Evolutionary conservation across 2,329 filamentous ascomycete species (phyloP).

Genomic region (Verticillium longisporum): DNA sequence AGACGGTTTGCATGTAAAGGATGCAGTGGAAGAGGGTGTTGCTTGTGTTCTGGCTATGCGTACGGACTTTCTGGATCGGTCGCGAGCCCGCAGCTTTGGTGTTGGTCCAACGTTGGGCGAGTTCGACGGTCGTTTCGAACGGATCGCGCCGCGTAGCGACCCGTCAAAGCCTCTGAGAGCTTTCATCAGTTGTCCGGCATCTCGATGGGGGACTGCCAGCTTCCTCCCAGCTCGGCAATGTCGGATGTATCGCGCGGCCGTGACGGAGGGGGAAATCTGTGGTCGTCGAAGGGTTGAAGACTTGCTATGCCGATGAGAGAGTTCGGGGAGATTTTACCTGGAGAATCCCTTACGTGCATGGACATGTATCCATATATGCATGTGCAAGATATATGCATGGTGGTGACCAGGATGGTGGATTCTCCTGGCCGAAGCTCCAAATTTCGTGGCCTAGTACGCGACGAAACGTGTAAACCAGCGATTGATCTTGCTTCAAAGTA

Average conservation of each 20-base stretch:
- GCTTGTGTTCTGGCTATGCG: neutral
- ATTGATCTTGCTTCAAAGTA: neutral
- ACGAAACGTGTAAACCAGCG: neutral
- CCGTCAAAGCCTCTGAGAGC: conserved; percentile 51
- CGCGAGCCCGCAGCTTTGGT: conserved; percentile 1
- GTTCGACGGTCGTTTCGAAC: conserved; percentile 35
- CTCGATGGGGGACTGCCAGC: conserved; percentile 1
- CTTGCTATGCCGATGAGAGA: neutral
- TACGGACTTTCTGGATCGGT: neutral
- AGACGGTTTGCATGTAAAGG: neutral
- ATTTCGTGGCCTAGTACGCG: conserved; percentile 8
- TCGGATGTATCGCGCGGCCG: neutral
- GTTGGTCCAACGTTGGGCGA: neutral
- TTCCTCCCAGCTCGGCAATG: neutral
- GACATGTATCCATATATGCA: neutral
- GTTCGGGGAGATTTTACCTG: neutral
- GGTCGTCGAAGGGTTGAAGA: conserved; percentile 4
- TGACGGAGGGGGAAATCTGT: neutral
- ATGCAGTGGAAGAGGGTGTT: neutral
- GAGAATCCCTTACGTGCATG: neutral
- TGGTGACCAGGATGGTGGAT: neutral
- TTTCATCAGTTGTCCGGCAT: conserved; percentile 56
- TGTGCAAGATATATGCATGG: neutral
- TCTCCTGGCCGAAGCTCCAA: conserved; percentile 8
- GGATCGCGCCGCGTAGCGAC: conserved; percentile 51